phyloP scores from a whole-genome alignment of 331 rosid species.

The Malus hybrid region DNA sequence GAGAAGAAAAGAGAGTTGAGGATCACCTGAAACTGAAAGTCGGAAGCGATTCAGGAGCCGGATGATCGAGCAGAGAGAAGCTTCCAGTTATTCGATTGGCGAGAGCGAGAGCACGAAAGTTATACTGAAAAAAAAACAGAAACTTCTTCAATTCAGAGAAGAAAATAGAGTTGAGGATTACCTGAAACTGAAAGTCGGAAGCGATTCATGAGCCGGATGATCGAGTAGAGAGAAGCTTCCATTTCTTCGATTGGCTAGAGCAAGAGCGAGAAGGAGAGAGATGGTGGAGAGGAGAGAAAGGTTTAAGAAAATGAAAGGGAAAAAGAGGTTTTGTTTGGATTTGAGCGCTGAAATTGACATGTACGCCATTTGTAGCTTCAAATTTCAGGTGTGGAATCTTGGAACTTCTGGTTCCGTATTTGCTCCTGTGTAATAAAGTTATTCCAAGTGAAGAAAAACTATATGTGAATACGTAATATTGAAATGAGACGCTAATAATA shows the following conservation, averaged over 20 bases:
- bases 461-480: no score
- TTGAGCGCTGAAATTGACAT: slow-evolving; percentile 30
- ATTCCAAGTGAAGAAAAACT: no score
- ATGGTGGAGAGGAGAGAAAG: neutral
- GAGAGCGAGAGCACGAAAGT: neutral
- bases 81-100: neutral
- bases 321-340: slow-evolving; percentile 50
- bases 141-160: slow-evolving; percentile 3
- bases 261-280: neutral
- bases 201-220: slow-evolving; percentile 9
- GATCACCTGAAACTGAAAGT: slow-evolving; percentile 28
- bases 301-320: neutral
- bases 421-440: neutral
- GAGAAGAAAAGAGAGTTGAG: neutral
- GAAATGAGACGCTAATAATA: no score
- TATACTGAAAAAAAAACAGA: neutral
- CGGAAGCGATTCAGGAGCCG: neutral
- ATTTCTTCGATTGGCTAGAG: slow-evolving; percentile 18
- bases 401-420: slow-evolving; percentile 18
- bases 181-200: slow-evolving; percentile 17
- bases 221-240: slow-evolving; percentile 1
- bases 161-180: slow-evolving; percentile 15
- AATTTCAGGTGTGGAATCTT: slow-evolving; percentile 57
- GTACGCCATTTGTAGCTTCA: slow-evolving; percentile 57
- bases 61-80: slow-evolving; percentile 15